phyloP scores from a whole-genome alignment of 2,329 filamentous ascomycete species.

The Aspergillus sp. region DNA sequence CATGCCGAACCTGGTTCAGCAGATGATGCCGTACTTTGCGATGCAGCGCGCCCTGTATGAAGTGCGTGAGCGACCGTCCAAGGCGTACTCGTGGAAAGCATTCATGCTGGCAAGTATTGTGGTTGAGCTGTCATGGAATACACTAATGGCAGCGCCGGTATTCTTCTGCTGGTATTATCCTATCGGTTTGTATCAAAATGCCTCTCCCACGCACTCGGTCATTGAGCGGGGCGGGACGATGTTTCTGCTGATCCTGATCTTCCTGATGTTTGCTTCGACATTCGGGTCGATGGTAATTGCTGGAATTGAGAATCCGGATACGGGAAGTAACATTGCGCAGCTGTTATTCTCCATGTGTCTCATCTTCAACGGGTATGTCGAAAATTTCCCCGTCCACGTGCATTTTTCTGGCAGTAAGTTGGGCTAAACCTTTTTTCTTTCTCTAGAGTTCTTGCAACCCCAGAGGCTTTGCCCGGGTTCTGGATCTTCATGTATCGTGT shows the following conservation, averaged over 20 bases:
- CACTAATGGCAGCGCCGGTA: conserved; percentile 51
- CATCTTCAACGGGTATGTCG: conserved; percentile 46
- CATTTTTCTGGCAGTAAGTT: not conserved
- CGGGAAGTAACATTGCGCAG: conserved; percentile 56
- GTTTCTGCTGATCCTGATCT: conserved; percentile 56
- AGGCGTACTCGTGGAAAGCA: conserved; percentile 63
- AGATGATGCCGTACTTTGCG: conserved; percentile 52
- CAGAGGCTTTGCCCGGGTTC: conserved; percentile 57
- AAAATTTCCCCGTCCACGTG: not conserved
- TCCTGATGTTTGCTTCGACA: conserved; percentile 62
- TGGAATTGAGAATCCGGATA: conserved; percentile 59
- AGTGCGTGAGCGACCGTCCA: conserved; percentile 53
- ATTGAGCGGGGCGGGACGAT: conserved; percentile 55
- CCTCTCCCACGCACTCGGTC: conserved; percentile 26
- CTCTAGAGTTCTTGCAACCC: conserved; percentile 53
- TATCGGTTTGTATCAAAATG: conserved; percentile 40
- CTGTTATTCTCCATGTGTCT: conserved; percentile 52
- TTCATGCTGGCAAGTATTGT: conserved; percentile 63
- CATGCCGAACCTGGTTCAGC: conserved; percentile 51
- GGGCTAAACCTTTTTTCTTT: not conserved
- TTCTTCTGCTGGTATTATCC: conserved; percentile 63
- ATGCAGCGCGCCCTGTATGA: conserved; percentile 51
- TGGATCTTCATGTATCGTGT: conserved; percentile 73
- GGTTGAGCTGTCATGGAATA: conserved; percentile 60
- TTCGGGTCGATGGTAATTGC: conserved; percentile 69